These are phyloP conservation scores for Rhodomyrtus tomentosa DNA, from an alignment of 345 rosid genomes.

Conservation along the genomic window DNA sequence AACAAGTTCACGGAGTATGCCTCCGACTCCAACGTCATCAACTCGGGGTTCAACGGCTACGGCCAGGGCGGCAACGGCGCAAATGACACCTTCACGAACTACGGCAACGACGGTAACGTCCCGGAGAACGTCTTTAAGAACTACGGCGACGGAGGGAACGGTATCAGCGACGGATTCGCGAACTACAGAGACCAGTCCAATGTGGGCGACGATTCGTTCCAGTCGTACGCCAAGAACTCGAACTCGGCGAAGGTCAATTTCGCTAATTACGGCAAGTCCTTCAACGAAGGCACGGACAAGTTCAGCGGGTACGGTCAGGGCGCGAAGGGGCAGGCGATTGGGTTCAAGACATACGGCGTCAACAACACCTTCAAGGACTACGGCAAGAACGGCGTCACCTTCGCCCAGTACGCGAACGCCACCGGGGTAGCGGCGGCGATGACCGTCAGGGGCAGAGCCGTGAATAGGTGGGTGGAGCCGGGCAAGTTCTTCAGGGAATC, in stretches of 20 bases:
- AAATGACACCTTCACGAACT: slow-evolving; percentile 20
- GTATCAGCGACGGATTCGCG: slow-evolving; percentile 1
- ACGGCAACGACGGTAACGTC: slow-evolving; percentile 26
- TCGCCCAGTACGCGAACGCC: slow-evolving; percentile 3
- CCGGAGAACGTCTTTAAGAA: slow-evolving; percentile 14
- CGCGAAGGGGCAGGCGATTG: slow-evolving; percentile 5
- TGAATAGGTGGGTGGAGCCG: slow-evolving; percentile 29
- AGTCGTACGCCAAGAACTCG: slow-evolving; percentile 23
- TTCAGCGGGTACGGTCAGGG: slow-evolving; percentile 22
- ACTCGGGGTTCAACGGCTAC: slow-evolving; percentile 24
- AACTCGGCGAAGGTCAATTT: slow-evolving; percentile 11
- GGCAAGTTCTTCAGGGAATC: slow-evolving; percentile 41
- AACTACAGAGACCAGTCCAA: slow-evolving; percentile 15
- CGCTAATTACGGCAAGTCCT: slow-evolving; percentile 17
- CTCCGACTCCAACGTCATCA: slow-evolving; percentile 21
- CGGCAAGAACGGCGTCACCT: not conserved
- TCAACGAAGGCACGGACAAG: slow-evolving; percentile 17
- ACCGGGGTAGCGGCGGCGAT: not conserved
- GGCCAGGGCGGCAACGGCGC: slow-evolving; percentile 22
- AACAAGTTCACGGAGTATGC: slow-evolving; percentile 22
- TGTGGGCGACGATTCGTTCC: slow-evolving; percentile 16
- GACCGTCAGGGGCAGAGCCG: not conserved
- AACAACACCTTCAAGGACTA: slow-evolving; percentile 15
- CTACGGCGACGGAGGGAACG: not conserved
- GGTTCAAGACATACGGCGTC: slow-evolving; percentile 16